Evolutionary conservation across 495 filamentous ascomycete genomes (phyloP), one percentile per base, ranked within the genome.

Genomic region (Endocarpon pusillum): DNA sequence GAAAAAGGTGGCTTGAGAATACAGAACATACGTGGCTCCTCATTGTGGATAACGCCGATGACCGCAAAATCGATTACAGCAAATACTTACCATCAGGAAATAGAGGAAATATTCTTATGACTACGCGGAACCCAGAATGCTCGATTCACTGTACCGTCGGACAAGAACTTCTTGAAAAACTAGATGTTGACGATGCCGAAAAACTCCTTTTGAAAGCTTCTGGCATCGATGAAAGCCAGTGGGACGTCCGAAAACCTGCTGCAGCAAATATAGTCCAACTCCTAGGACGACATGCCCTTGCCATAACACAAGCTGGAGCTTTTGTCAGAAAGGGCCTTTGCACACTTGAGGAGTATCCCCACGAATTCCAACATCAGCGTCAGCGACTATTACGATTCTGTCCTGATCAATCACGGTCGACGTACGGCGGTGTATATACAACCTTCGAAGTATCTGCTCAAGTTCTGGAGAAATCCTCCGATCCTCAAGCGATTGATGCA

Each of bases 31-130:
- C 41, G 6, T 61, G 56, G 57, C 47, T 60, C 9, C 47, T 62
- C 3, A 44, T 62, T 25, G 58, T 62, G 19, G 58, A 62, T 41
- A 63, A 61, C 37, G 56, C 55, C 1, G 59, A 63, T 34, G 43
- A 59, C 32, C 35, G 40, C 11, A 38, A 38, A 5, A 36, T 49
- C 12, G 21, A 42, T 14, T 12, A 58, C 12, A 35, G 39, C 10
- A 36, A 50, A 12, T 55, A 42, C 35, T 55, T 58, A 23, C 59
- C 59, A 8, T 35, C 37, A 21, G 56, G 56, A 3, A 42, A 48
- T 9, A 43, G 43, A 36, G 60, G 59, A 12, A 20, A 38, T 39
- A 51, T 64, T 33, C 38, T 62, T 9, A 45, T 64, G 7, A 59
- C 59, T 1, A 61, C 59, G 14, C 41, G 58, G 18, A 57, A 57